Base-by-base conservation (phyloP, 768 basidiomycete genomes). In the Favolaschia claudopus region DNA sequence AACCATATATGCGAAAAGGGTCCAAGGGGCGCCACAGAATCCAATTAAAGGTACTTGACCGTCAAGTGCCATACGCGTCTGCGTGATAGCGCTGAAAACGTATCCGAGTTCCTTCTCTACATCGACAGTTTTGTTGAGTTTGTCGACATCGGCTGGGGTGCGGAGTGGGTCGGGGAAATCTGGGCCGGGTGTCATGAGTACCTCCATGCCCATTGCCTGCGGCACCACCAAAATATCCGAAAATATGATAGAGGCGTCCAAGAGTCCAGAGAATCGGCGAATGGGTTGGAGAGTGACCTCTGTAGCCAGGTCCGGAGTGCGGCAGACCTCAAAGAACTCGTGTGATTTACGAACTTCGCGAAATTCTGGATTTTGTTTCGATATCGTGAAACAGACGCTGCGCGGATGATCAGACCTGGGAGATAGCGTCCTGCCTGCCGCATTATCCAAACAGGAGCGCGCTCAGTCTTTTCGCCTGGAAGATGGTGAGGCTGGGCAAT, bases 381-480 rank as follows among this genome's bases (percentile, higher is more conserved):
- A 51, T 42, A 29, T 22, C 34, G 60, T 25, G 29, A 46, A 22
- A 34, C 15, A 48, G 46, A 51, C 19, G 52, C 46, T 39, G 39
- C 36, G 40, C 48, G 63, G 59, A 39, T n/a, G 43, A 57, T 71
- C 75, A 70, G 67, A 92, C 92, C 96, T 75, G 96, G 96, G 42
- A 98, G 86, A 77, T 96, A 96, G 49, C 96, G 87, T 45, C 96
- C 96, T 22, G 96, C 96, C 72, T 98, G 96, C 32, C 96, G 86
- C 96, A 98, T 98, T 46, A 96, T 91, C 96, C 96, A 98, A 55
- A 95, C 94, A n/a, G 96, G 95, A 7, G 95, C 94, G 53, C 92
- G 86, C 69, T 95, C 93, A 0, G 93, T 95, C 72, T 82, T 79
- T 74, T 96, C 90, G 27, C 93, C 93, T 89, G 65, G 15, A 55